These are phyloP conservation scores for Aleurites moluccanus DNA, from an alignment of 441 rosid genomes.

Conservation along the genomic window DNA sequence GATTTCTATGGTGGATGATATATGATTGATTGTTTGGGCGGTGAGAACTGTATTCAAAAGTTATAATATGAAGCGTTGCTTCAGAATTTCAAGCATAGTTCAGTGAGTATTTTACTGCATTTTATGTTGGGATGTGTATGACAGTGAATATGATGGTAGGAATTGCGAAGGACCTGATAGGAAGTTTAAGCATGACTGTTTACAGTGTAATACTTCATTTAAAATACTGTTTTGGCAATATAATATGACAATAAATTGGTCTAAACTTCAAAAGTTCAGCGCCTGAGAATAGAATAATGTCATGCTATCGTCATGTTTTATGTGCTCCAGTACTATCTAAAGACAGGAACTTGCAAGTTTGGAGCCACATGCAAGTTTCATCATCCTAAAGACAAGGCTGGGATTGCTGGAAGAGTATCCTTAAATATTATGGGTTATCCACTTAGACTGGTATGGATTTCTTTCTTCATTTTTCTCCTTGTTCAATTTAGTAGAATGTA, in stretches of 20 bases:
- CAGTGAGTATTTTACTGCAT: neutral
- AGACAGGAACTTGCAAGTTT: constrained; percentile 99
- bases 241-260: neutral
- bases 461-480: constrained; percentile 2
- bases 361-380: constrained; percentile 99
- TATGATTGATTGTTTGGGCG: neutral
- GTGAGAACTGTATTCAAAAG: neutral
- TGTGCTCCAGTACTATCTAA: constrained; percentile 71
- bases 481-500: neutral
- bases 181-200: neutral
- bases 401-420: constrained; percentile 84
- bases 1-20: neutral
- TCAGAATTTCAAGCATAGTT: neutral
- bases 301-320: constrained; percentile 26
- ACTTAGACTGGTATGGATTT: constrained; percentile 70
- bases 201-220: neutral
- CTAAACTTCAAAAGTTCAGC: neutral
- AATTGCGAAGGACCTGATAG: neutral
- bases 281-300: constrained; percentile 1
- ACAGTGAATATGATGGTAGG: neutral
- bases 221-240: neutral
- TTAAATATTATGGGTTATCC: constrained; percentile 95
- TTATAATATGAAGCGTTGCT: neutral
- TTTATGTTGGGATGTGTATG: neutral
- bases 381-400: constrained; percentile 99